A percentile compares a stretch with the other conserved stretches of the same genome.
These are phyloP conservation scores for Ascochyta viciae-villosae DNA, from an alignment of 2,329 filamentous ascomycete genomes.

Conservation along the genomic window DNA sequence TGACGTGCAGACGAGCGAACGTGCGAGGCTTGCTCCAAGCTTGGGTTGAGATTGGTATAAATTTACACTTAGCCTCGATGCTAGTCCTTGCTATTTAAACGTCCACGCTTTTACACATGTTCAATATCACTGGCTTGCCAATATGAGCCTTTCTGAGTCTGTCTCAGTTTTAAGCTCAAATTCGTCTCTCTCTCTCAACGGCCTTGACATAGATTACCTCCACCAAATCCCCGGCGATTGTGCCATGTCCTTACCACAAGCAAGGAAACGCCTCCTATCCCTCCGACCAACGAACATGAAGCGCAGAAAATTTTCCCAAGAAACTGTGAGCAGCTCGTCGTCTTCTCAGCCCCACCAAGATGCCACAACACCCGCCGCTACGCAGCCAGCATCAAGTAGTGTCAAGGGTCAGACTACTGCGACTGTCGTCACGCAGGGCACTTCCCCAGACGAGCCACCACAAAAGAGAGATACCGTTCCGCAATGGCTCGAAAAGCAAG, in stretches of 20 bases:
- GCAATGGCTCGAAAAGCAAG: slow-evolving; percentile 2
- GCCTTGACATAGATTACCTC: not conserved
- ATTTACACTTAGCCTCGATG: not conserved
- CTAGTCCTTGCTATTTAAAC: not conserved
- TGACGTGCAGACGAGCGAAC: slow-evolving; percentile 1
- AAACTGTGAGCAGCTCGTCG: not conserved
- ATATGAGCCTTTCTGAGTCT: not conserved
- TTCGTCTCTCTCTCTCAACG: not conserved
- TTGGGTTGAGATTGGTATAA: slow-evolving; percentile 10
- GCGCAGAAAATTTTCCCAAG: not conserved
- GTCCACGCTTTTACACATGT: not conserved
- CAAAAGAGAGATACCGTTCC: not conserved
- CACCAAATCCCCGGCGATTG: not conserved
- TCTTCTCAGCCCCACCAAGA: not conserved
- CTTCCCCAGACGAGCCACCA: not conserved
- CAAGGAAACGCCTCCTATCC: not conserved
- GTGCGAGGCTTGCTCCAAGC: not conserved
- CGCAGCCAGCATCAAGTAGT: not conserved
- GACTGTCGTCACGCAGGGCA: not conserved
- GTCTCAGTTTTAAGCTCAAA: not conserved
- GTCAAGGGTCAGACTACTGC: not conserved
- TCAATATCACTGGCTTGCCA: not conserved
- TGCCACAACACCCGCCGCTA: not conserved
- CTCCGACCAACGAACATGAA: not conserved
- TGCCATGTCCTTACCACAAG: slow-evolving; percentile 1